Base-by-base conservation (phyloP, 306 rosid species). In the Biancaea sappan region DNA sequence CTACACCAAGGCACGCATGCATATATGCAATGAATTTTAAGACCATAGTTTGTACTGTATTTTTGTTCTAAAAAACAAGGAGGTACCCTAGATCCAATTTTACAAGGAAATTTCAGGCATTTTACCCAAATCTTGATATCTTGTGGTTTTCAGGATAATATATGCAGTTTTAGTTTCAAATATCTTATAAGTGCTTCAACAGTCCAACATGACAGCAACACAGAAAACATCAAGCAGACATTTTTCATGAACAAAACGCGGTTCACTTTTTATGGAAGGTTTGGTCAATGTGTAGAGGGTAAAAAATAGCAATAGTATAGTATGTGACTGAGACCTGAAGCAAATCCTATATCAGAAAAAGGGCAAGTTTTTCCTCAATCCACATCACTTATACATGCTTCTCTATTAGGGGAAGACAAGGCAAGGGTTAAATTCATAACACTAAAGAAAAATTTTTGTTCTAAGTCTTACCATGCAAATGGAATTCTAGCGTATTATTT, bases 401-500 rank as follows among this genome's bases (percentile, higher is more conserved):
- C 15, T 46, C 12, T 44, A 46, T 26, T n/a, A 47, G 15, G 10
- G 15, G 21, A 19, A 19, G 22, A 32, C 18, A 9, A 60, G 28
- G n/a, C 18, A 28, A 9, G 46, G 18, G 44, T 8, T 34, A 61
- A 61, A 8, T 57, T 56, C 15, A 46, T 12, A 75, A 50, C 29
- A 60, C 40, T 1, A 7, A 51, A 51, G 28, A n/a, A 65, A 52
- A 34, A 22, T 9, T 10, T 4, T 34, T 4, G 64, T 4, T 4
- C 29, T 35, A 73, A 34, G 21, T 72, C 69, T 48, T 82, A 88
- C 93, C 85, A 19, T 84, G 89, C 62, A 88, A 78, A 71, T 88
- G 93, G 76, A 86, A 86, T 53, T 86, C 84, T 44, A 88, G 21
- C 1, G 90, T 86, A 21, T 19, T 5, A 34, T 88, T 86, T 2